These are phyloP conservation scores for Hirsutella minnesotensis DNA, from an alignment of 2,329 filamentous ascomycete genomes.

Conservation along the genomic window DNA sequence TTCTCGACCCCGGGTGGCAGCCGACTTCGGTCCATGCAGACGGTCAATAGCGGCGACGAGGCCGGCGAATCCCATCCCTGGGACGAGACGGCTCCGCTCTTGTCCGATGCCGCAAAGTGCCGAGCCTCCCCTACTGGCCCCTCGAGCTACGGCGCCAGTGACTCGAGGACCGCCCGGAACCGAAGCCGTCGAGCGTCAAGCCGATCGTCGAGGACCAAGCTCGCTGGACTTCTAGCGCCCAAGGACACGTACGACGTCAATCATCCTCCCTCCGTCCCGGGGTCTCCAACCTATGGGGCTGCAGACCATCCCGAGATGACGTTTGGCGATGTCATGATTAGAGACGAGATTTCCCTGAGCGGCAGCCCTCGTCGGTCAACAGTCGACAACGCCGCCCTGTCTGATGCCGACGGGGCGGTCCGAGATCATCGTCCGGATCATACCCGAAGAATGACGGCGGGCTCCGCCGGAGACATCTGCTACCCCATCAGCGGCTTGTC, in stretches of 20 bases:
- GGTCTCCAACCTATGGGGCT: slow-evolving; percentile 42
- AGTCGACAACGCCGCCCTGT: slow-evolving; percentile 18
- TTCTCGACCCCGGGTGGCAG: slow-evolving; percentile 17
- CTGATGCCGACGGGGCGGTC: slow-evolving; percentile 13
- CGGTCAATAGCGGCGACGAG: slow-evolving; percentile 32
- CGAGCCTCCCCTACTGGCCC: slow-evolving; percentile 12
- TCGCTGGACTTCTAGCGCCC: slow-evolving; percentile 18
- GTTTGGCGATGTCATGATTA: slow-evolving; percentile 60
- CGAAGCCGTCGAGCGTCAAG: slow-evolving; percentile 36
- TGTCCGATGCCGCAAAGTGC: slow-evolving; percentile 24
- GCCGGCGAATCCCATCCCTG: slow-evolving; percentile 29
- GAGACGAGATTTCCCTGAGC: slow-evolving; percentile 44
- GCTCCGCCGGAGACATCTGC: slow-evolving; percentile 80
- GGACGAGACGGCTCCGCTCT: slow-evolving; percentile 43
- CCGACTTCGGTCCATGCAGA: slow-evolving; percentile 23
- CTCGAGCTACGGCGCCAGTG: slow-evolving; percentile 31
- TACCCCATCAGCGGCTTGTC: slow-evolving; percentile 66
- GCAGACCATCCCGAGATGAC: slow-evolving; percentile 39
- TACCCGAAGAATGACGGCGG: slow-evolving; percentile 39
- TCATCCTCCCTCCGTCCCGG: slow-evolving; percentile 56
- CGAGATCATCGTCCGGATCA: slow-evolving; percentile 17
- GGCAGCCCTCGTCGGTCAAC: slow-evolving; percentile 17
- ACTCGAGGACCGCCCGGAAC: slow-evolving; percentile 19
- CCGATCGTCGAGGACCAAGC: slow-evolving; percentile 36
- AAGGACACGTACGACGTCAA: slow-evolving; percentile 50